Percentiles rank a stretch among this genome's conserved stretches.
These are phyloP conservation scores for Candida coleopterorum DNA, from an alignment of 805 yeast genomes.

Conservation along the genomic window DNA sequence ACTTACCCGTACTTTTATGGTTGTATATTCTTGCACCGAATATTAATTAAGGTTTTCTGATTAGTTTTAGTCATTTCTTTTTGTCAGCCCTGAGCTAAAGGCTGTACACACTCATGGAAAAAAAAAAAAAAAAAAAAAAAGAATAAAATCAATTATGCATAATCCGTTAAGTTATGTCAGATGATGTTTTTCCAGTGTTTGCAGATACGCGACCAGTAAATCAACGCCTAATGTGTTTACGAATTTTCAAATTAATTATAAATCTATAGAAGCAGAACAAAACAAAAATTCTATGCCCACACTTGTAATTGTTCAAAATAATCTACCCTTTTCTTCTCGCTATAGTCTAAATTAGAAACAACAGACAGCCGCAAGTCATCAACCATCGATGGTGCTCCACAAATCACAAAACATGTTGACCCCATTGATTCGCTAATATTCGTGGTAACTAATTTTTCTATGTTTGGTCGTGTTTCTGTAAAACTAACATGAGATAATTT, in stretches of 20 bases:
- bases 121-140: too few relatives aligned
- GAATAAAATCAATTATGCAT: too few relatives aligned
- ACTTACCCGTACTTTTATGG: too few relatives aligned
- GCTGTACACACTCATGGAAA: too few relatives aligned
- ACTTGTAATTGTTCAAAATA: slow-evolving; percentile 69
- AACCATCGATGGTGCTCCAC: slow-evolving; percentile 62
- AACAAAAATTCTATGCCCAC: slow-evolving; percentile 43
- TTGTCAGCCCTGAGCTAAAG: too few relatives aligned
- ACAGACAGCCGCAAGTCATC: slow-evolving; percentile 52
- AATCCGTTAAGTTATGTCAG: too few relatives aligned
- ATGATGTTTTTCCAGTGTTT: neutral
- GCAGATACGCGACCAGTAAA: neutral
- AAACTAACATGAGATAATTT: slow-evolving; percentile 31
- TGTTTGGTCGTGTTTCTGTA: slow-evolving; percentile 45
- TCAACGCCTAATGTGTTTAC: neutral
- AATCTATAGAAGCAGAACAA: too few relatives aligned
- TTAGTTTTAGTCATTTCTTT: too few relatives aligned
- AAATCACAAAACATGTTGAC: slow-evolving; percentile 49
- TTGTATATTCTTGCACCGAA: too few relatives aligned
- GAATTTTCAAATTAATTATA: too few relatives aligned
- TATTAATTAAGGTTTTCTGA: too few relatives aligned
- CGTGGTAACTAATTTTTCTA: slow-evolving; percentile 33
- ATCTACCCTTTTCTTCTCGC: slow-evolving; percentile 46
- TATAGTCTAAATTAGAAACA: slow-evolving; percentile 33
- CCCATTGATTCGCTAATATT: slow-evolving; percentile 37